Evolutionary conservation across 2,329 filamentous ascomycete species (phyloP).

Genomic region (Aspergillus piperis): DNA sequence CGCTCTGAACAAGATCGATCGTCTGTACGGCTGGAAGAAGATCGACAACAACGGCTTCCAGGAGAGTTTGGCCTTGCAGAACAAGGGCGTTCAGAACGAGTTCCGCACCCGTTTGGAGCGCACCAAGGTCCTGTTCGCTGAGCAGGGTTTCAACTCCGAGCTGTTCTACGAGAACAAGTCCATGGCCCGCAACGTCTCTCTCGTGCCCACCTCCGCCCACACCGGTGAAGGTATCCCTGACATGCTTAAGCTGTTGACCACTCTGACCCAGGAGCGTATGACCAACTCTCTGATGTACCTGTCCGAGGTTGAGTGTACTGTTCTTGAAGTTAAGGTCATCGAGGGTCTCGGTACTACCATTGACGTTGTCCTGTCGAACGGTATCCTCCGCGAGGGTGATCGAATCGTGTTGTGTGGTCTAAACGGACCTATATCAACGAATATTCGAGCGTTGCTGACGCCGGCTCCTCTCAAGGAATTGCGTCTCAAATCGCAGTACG

Average conservation of each 20-base stretch:
- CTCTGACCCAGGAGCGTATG: slow-evolving; percentile 96
- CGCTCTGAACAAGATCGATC: slow-evolving; percentile 98
- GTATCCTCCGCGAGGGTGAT: slow-evolving; percentile 90
- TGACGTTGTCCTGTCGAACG: slow-evolving; percentile 94
- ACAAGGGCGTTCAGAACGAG: slow-evolving; percentile 89
- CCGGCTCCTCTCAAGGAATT: slow-evolving; percentile 91
- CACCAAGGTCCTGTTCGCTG: slow-evolving; percentile 90
- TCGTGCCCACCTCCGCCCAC: slow-evolving; percentile 94
- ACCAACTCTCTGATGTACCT: slow-evolving; percentile 97
- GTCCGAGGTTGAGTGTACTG: slow-evolving; percentile 94
- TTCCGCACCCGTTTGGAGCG: slow-evolving; percentile 87
- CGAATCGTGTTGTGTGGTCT: slow-evolving; percentile 93
- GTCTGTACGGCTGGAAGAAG: slow-evolving; percentile 98
- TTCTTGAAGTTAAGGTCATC: slow-evolving; percentile 98
- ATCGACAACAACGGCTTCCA: slow-evolving; percentile 98
- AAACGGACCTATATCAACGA: slow-evolving; percentile 93
- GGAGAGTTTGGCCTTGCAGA: slow-evolving; percentile 86
- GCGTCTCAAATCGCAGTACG: slow-evolving; percentile 91
- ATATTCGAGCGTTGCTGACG: slow-evolving; percentile 90
- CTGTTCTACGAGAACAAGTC: slow-evolving; percentile 98
- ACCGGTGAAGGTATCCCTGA: slow-evolving; percentile 99
- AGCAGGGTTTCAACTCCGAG: slow-evolving; percentile 97
- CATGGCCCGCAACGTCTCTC: slow-evolving; percentile 90
- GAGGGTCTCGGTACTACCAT: slow-evolving; percentile 99
- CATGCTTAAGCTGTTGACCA: slow-evolving; percentile 92